Evolutionary conservation across 2,329 filamentous ascomycete species (phyloP).

Genomic region (Ilyonectria robusta): DNA sequence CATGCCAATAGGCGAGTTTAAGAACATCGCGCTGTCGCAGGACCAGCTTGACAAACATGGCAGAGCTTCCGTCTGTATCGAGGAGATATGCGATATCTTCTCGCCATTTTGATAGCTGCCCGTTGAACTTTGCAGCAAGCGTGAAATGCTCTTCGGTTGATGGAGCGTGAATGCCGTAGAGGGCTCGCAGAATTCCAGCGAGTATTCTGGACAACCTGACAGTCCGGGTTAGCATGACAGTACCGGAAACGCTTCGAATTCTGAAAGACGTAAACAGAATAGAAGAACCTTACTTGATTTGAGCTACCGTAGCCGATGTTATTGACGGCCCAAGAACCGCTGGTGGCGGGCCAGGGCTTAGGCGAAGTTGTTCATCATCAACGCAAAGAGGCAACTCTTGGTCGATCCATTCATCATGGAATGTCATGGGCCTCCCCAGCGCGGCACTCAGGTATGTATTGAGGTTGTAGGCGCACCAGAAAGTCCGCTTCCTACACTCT

Average conservation of each 20-base stretch:
- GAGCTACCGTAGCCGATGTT: constrained; percentile 52
- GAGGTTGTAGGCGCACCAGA: constrained; percentile 76
- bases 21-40: constrained; percentile 58
- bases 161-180: constrained; percentile 53
- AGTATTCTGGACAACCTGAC: constrained; percentile 51
- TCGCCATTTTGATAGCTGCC: constrained; percentile 53
- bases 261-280: neutral
- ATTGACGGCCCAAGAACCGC: constrained; percentile 48
- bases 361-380: constrained; percentile 63
- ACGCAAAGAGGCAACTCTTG: constrained; percentile 69
- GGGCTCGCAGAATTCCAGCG: constrained; percentile 50
- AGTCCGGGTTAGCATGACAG: neutral
- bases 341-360: constrained; percentile 57
- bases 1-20: constrained; percentile 59
- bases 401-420: constrained; percentile 77
- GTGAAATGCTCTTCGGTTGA: constrained; percentile 45
- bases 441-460: constrained; percentile 76
- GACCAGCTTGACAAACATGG: constrained; percentile 53
- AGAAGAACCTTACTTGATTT: constrained; percentile 48
- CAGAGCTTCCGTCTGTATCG: constrained; percentile 53
- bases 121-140: constrained; percentile 48
- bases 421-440: constrained; percentile 72
- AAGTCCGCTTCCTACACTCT: constrained; percentile 61
- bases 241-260: constrained; percentile 41
- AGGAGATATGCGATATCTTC: constrained; percentile 53